A percentile compares a stretch with the other conserved stretches of the same genome.
These are phyloP conservation scores for Singerocomus rubriflavus DNA, from an alignment of 1,284 basidiomycete species.

Conservation along the genomic window DNA sequence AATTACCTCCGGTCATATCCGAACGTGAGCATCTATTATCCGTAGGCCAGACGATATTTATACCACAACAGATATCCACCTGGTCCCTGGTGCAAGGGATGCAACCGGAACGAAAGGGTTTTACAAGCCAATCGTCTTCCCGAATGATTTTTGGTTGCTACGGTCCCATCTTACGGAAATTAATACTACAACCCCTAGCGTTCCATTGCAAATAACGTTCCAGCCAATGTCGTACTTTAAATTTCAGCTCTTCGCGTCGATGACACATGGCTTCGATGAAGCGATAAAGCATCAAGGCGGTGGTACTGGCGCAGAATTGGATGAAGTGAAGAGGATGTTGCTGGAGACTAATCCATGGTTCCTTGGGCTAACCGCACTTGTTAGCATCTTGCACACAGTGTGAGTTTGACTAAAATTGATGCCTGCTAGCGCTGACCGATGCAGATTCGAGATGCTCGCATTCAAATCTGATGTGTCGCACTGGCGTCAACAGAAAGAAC, in stretches of 20 bases:
- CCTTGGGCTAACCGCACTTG: slow-evolving; percentile 75
- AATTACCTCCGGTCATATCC: slow-evolving; percentile 60
- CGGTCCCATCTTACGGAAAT: slow-evolving; percentile 77
- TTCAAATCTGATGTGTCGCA: slow-evolving; percentile 94
- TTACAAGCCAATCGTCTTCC: slow-evolving; percentile 87
- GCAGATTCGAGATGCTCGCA: slow-evolving; percentile 89
- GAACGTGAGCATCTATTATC: slow-evolving; percentile 51
- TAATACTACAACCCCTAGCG: slow-evolving; percentile 67
- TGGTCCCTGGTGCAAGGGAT: slow-evolving; percentile 58
- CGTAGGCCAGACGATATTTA: slow-evolving; percentile 11
- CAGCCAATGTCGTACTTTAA: slow-evolving; percentile 84
- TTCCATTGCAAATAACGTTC: slow-evolving; percentile 82
- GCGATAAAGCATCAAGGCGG: slow-evolving; percentile 72
- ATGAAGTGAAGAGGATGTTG: slow-evolving; percentile 92
- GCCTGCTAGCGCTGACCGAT: slow-evolving; percentile 3
- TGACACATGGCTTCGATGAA: slow-evolving; percentile 82
- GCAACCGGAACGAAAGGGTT: slow-evolving; percentile 57
- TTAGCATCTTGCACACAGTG: slow-evolving; percentile 86
- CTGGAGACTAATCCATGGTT: slow-evolving; percentile 94
- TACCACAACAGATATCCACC: slow-evolving; percentile 49
- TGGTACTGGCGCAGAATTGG: slow-evolving; percentile 68
- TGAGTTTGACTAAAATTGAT: slow-evolving; percentile 40
- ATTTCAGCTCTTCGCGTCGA: slow-evolving; percentile 79
- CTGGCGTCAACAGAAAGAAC: slow-evolving; percentile 90
- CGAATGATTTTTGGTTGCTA: slow-evolving; percentile 94